Evolutionary conservation across 208 protist genomes (phyloP).

Genomic region (Acanthamoeba culbertsoni): DNA sequence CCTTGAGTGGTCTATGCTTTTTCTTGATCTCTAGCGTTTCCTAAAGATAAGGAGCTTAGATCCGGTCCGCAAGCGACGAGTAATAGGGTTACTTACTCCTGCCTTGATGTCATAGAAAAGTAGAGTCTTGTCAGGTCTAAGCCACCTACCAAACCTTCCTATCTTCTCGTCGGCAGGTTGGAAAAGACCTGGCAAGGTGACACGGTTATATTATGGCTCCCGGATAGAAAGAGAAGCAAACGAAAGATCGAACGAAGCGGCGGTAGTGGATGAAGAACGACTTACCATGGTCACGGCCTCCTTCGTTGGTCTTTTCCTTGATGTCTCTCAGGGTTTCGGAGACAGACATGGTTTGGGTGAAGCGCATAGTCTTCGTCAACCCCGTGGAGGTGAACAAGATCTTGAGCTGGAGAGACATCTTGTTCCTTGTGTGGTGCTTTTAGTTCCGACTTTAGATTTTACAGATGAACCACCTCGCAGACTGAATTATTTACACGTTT

Average conservation of each 20-base stretch:
- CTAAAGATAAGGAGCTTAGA: conserved; percentile 38
- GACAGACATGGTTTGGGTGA: conserved; percentile 59
- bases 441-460: no score
- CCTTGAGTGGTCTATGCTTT: conserved; percentile 79
- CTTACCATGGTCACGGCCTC: conserved; percentile 53
- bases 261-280: background rate
- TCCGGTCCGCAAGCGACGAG: no score
- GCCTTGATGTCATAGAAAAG: conserved; percentile 80
- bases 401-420: conserved; percentile 58
- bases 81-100: no score
- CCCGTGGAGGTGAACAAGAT: conserved; percentile 53
- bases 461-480: no score
- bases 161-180: conserved; percentile 35
- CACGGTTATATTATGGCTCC: background rate
- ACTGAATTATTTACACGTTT: no score
- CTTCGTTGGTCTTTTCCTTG: conserved; percentile 61
- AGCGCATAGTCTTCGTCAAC: conserved; percentile 57
- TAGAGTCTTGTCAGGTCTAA: conserved; percentile 75
- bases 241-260: background rate
- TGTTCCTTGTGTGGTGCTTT: no score
- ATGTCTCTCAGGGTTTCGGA: conserved; percentile 58
- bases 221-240: background rate
- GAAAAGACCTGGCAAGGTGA: background rate
- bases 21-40: conserved; percentile 80
- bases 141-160: conserved; percentile 67